Evolutionary conservation across 768 basidiomycete genomes (phyloP).

Genomic region (Mycena maculata): DNA sequence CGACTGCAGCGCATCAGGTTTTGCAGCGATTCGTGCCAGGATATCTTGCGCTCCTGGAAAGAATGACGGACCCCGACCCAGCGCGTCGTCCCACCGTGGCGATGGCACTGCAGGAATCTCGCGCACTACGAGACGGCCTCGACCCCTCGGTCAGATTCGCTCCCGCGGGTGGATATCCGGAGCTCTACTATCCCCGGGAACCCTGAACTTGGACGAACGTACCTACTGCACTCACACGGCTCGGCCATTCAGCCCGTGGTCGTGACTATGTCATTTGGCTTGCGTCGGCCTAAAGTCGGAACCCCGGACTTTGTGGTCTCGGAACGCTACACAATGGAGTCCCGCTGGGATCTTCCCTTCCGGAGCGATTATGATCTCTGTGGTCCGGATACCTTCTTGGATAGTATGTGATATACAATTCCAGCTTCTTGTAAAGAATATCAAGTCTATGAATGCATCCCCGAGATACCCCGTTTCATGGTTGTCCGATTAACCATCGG

Average conservation of each 20-base stretch:
- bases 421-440: too few species aligned
- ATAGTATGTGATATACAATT: too few species aligned
- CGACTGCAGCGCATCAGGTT: conserved; percentile 29
- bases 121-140: conserved; percentile 11
- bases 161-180: conserved; percentile 22
- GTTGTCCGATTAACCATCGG: too few species aligned
- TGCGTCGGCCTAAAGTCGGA: too few species aligned
- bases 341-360: too few species aligned
- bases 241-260: not conserved
- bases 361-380: too few species aligned
- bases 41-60: conserved; percentile 22
- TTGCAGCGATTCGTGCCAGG: conserved; percentile 19
- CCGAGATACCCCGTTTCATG: too few species aligned
- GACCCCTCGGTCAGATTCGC: conserved; percentile 20
- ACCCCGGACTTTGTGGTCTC: too few species aligned
- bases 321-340: too few species aligned
- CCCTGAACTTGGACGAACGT: not conserved
- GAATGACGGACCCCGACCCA: conserved; percentile 31
- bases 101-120: conserved; percentile 15
- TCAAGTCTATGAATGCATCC: too few species aligned
- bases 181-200: too few species aligned
- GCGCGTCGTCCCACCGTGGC: conserved; percentile 15
- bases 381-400: too few species aligned
- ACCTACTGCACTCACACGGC: not conserved
- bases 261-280: not conserved